These are phyloP conservation scores for Lomentospora prolificans DNA, from an alignment of 2,329 filamentous ascomycete species.

Conservation along the genomic window DNA sequence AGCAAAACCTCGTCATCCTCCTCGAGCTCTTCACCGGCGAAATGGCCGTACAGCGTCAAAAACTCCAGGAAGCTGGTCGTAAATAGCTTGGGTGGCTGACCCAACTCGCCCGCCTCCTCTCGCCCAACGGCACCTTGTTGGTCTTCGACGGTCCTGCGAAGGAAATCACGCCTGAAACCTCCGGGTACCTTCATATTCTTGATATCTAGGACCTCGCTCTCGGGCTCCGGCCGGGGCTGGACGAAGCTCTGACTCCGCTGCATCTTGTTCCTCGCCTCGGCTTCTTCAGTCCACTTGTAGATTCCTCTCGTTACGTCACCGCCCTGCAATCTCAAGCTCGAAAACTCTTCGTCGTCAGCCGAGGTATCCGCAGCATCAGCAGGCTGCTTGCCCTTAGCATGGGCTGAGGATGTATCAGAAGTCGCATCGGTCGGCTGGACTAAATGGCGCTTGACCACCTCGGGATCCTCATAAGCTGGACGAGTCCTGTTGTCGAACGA, in stretches of 20 bases:
- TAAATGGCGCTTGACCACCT: slow-evolving; percentile 82
- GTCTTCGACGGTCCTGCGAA: slow-evolving; percentile 57
- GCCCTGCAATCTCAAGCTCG: slow-evolving; percentile 83
- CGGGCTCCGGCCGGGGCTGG: slow-evolving; percentile 64
- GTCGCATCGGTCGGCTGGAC: slow-evolving; percentile 54
- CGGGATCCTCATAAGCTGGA: slow-evolving; percentile 70
- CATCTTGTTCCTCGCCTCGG: slow-evolving; percentile 57
- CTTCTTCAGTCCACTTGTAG: slow-evolving; percentile 92
- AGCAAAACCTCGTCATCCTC: slow-evolving; percentile 87
- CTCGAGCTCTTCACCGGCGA: slow-evolving; percentile 91
- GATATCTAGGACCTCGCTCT: slow-evolving; percentile 74
- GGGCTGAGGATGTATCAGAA: slow-evolving; percentile 35
- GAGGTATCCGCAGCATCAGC: slow-evolving; percentile 26
- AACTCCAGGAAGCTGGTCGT: slow-evolving; percentile 96
- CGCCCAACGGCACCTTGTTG: slow-evolving; percentile 26
- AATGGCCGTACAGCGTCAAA: slow-evolving; percentile 88
- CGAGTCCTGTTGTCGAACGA: slow-evolving; percentile 67
- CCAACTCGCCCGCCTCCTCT: slow-evolving; percentile 20
- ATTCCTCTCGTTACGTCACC: slow-evolving; percentile 92
- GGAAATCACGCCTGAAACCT: slow-evolving; percentile 83
- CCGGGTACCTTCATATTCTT: slow-evolving; percentile 86
- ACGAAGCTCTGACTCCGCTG: slow-evolving; percentile 85
- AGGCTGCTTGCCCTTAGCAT: slow-evolving; percentile 45
- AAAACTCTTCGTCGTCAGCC: slow-evolving; percentile 73
- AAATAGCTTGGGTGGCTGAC: slow-evolving; percentile 53